phyloP scores from a whole-genome alignment of 1,284 basidiomycete genomes.

The Apiotrichum gamsii region DNA sequence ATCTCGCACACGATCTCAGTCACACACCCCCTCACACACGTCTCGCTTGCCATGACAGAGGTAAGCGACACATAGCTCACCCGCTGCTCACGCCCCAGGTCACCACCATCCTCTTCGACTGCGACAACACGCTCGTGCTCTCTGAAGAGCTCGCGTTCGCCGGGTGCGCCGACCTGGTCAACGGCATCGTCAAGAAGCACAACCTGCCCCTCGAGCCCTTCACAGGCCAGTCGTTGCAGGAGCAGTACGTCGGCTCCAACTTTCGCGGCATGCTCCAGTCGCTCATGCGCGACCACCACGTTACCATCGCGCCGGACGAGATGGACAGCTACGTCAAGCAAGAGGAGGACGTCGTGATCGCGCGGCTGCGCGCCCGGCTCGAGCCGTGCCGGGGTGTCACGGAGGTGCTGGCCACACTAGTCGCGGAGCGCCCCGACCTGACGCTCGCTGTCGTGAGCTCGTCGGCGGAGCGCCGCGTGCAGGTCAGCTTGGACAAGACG shows the following conservation, averaged over 20 bases:
- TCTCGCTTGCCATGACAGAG: too few relatives aligned
- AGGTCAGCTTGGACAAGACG: slow-evolving; percentile 18
- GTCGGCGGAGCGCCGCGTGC: slow-evolving; percentile 21
- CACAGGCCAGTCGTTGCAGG: slow-evolving; percentile 16
- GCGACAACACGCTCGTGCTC: slow-evolving; percentile 31
- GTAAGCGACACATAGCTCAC: too few relatives aligned
- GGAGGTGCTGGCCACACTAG: slow-evolving; percentile 9
- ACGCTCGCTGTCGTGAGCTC: slow-evolving; percentile 20
- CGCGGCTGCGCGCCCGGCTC: slow-evolving; percentile 10
- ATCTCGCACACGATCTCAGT: too few relatives aligned
- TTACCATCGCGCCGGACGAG: slow-evolving; percentile 14
- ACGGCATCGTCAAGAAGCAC: slow-evolving; percentile 13
- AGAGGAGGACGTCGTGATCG: slow-evolving; percentile 19
- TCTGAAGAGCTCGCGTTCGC: slow-evolving; percentile 26
- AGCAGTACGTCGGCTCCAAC: slow-evolving; percentile 25
- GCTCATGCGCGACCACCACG: slow-evolving; percentile 13
- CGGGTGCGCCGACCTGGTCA: slow-evolving; percentile 23
- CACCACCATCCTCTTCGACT: slow-evolving; percentile 26
- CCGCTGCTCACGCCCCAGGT: neutral
- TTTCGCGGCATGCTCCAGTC: slow-evolving; percentile 23
- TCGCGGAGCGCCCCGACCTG: neutral
- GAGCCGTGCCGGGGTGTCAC: slow-evolving; percentile 16
- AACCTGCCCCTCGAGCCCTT: slow-evolving; percentile 8
- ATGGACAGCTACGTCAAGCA: slow-evolving; percentile 16
- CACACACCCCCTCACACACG: too few relatives aligned